These are phyloP conservation scores for Conringia planisiliqua DNA, from an alignment of 345 rosid species.

Conservation along the genomic window DNA sequence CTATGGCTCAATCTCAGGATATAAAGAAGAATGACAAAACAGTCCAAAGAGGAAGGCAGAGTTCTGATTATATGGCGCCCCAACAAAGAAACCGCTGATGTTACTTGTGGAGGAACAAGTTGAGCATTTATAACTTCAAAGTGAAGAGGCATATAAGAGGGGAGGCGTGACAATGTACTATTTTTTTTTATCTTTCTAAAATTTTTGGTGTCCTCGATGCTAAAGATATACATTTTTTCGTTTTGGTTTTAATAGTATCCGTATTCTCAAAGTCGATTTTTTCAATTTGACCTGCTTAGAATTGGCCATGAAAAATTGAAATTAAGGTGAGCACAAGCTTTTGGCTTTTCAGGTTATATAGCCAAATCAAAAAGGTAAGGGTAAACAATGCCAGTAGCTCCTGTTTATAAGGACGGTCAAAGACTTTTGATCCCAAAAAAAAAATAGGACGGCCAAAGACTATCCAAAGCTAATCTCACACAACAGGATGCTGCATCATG, in stretches of 20 bases:
- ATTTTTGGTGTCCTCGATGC: neutral
- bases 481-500: too few relatives aligned
- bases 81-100: slow-evolving; percentile 1
- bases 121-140: slow-evolving; percentile 20
- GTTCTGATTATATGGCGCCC: slow-evolving; percentile 25
- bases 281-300: neutral
- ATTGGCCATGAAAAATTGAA: neutral
- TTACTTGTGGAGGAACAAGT: neutral
- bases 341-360: too few relatives aligned
- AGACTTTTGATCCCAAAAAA: too few relatives aligned
- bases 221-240: neutral
- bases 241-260: neutral
- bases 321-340: too few relatives aligned
- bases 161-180: neutral
- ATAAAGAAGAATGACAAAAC: slow-evolving; percentile 38
- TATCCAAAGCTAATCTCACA: too few relatives aligned
- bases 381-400: too few relatives aligned
- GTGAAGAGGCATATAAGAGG: slow-evolving; percentile 40
- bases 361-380: too few relatives aligned
- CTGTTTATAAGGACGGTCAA: too few relatives aligned
- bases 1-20: slow-evolving; percentile 81
- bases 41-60: slow-evolving; percentile 35
- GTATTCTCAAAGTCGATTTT: neutral
- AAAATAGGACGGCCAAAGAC: too few relatives aligned
- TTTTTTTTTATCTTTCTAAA: neutral